Base-by-base conservation (phyloP, 1,284 basidiomycete genomes). In the Papiliotrema terrestris region DNA sequence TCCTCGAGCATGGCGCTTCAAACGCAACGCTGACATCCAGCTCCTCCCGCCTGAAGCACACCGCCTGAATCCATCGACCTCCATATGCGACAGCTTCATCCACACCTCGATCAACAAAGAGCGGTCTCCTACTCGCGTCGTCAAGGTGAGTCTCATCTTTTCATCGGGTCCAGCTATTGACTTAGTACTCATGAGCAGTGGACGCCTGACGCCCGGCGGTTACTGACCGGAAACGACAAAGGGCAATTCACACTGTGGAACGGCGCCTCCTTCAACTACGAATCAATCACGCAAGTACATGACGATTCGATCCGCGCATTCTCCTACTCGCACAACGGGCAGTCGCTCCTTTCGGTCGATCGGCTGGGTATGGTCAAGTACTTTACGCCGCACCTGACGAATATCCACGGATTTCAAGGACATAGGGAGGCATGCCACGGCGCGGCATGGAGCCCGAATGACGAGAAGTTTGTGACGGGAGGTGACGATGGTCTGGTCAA, bases 191-290 rank as follows among this genome's bases (percentile, higher is more conserved):
- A 39, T 23, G 13, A 2, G 22, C 56, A 95, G 89, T 98, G 94
- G 92, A 97, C 93, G 29, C 95, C 95, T 0, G 95, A 98, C 77
- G 91, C 87, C 43, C 83, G 95, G 23, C 85, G 95, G 5, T 81
- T 98, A 26, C 79, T 98, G 44, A 98, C 96, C 0, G 95, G 95
- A 23, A 94, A 93, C 17, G 93, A 93, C 26, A 92, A 89, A 63
- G 96, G 96, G 52, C 95, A 98, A 77, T 98, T 98, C 76, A 98
- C 95, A 0, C 83, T 98, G 5, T 98, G 96, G 95, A 98, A 98
- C 69, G 95, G 94, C 19, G 81, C 96, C 32, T 98, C 95, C 0
- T 98, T 98, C 85, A 98, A 98, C 79, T 98, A 98, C 74, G 95
- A 98, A 76, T 97, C 95, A 0, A 98, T 98, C 67, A 83, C 98